phyloP scores from a whole-genome alignment of 2,329 filamentous ascomycete species.

The Cercospora zeina region DNA sequence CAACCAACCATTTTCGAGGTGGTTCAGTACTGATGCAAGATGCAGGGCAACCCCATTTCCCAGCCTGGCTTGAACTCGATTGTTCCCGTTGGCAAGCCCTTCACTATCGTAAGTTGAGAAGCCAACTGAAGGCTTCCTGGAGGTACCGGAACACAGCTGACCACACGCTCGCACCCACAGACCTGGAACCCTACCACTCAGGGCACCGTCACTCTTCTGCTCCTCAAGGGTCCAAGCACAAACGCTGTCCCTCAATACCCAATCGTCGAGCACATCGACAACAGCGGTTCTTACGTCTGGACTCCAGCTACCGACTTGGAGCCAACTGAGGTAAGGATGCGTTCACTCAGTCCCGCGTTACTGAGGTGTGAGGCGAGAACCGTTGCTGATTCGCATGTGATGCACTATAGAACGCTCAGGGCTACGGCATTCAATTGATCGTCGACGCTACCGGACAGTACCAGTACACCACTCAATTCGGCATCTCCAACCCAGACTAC shows the following conservation, averaged over 20 bases:
- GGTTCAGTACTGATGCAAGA: conserved; percentile 9
- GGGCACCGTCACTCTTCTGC: conserved; percentile 58
- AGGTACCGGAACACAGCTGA: not conserved
- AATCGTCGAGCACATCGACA: conserved; percentile 56
- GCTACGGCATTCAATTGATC: conserved; percentile 63
- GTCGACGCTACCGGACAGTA: conserved; percentile 60
- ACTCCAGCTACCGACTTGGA: conserved; percentile 52
- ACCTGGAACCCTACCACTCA: conserved; percentile 56
- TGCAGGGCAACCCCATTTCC: conserved; percentile 57
- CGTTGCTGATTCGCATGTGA: not conserved
- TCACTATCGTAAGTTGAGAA: conserved; percentile 38
- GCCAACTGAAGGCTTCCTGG: not conserved
- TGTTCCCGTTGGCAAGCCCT: conserved; percentile 58
- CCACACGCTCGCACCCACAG: not conserved
- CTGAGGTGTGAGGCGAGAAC: not conserved
- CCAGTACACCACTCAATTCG: conserved; percentile 65
- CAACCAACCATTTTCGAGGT: not conserved
- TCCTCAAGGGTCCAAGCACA: conserved; percentile 59
- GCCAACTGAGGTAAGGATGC: conserved; percentile 35
- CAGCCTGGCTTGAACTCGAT: conserved; percentile 54
- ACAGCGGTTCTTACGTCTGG: conserved; percentile 58
- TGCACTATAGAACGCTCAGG: conserved; percentile 44
- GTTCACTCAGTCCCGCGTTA: not conserved
- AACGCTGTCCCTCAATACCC: conserved; percentile 56
- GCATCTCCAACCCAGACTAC: conserved; percentile 52